These are phyloP conservation scores for Vigna unguiculata DNA, from an alignment of 306 rosid genomes.

Conservation along the genomic window DNA sequence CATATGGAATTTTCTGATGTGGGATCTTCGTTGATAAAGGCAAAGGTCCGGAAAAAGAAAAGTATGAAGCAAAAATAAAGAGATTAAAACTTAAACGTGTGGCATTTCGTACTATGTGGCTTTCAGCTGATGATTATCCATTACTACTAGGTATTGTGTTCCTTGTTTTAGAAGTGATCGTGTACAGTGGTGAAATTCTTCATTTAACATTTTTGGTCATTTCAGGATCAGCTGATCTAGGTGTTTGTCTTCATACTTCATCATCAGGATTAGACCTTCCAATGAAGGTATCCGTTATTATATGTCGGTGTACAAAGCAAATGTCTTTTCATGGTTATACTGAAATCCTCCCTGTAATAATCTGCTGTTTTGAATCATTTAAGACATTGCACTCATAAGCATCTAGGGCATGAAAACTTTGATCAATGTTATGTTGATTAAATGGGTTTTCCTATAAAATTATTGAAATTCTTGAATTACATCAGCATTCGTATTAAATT, in stretches of 20 bases:
- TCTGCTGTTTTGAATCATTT: constrained; percentile 1
- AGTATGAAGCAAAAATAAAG: constrained; percentile 83
- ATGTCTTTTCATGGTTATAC: constrained; percentile 5
- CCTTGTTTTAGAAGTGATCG: constrained; percentile 4
- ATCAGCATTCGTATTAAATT: background rate
- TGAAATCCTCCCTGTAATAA: constrained; percentile 4
- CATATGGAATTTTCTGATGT: constrained; percentile 31
- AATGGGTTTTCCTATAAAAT: background rate
- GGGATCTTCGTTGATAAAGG: constrained; percentile 57
- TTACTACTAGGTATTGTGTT: constrained; percentile 72
- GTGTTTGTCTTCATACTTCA: constrained; percentile 95
- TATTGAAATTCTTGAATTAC: background rate
- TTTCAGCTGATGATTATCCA: constrained; percentile 96
- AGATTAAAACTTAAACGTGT: constrained; percentile 83
- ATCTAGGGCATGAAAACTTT: constrained; percentile 2
- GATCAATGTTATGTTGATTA: constrained; percentile 11
- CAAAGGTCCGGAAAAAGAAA: constrained; percentile 92
- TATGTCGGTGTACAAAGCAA: constrained; percentile 1
- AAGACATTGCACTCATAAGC: background rate
- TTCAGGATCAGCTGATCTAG: constrained; percentile 93
- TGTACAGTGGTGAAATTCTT: constrained; percentile 20
- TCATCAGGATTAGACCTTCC: constrained; percentile 99
- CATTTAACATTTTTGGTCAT: constrained; percentile 36
- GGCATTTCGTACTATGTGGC: constrained; percentile 97
- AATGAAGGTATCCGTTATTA: constrained; percentile 75